These are phyloP conservation scores for Fomitopsis pinicola DNA, from an alignment of 1,284 basidiomycete species.

Conservation along the genomic window DNA sequence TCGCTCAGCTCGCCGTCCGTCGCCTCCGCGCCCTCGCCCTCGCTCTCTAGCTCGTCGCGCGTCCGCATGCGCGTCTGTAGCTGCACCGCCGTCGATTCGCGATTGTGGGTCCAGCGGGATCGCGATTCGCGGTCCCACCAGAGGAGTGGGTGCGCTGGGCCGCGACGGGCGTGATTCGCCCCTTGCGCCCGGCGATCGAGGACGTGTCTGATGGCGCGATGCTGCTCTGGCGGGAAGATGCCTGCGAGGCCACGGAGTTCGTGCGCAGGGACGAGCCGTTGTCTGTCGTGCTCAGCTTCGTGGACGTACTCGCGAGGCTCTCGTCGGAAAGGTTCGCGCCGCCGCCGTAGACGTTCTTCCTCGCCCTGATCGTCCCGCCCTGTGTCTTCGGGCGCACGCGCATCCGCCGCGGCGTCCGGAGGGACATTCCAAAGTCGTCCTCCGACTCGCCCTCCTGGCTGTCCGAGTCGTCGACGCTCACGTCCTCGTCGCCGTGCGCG, in stretches of 20 bases:
- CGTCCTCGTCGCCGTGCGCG: slow-evolving; percentile 21
- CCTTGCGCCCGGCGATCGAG: slow-evolving; percentile 23
- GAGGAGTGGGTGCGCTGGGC: not conserved
- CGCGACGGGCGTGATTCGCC: slow-evolving; percentile 8
- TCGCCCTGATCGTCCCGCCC: slow-evolving; percentile 17
- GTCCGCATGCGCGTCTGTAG: not conserved
- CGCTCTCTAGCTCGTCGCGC: not conserved
- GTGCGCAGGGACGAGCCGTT: slow-evolving; percentile 41
- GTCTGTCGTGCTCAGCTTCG: slow-evolving; percentile 42
- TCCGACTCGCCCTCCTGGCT: slow-evolving; percentile 44
- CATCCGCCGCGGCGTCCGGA: slow-evolving; percentile 50
- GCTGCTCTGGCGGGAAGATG: slow-evolving; percentile 7
- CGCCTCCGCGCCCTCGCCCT: not conserved
- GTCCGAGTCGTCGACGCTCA: slow-evolving; percentile 23
- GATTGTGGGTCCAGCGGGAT: not conserved
- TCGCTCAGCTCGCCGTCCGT: slow-evolving; percentile 4
- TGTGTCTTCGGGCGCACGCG: not conserved
- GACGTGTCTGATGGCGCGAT: slow-evolving; percentile 12
- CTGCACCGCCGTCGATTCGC: slow-evolving; percentile 1
- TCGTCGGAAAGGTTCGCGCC: slow-evolving; percentile 28
- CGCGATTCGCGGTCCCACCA: not conserved
- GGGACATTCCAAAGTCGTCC: slow-evolving; percentile 60
- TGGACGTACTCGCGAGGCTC: slow-evolving; percentile 33
- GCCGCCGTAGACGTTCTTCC: slow-evolving; percentile 8
- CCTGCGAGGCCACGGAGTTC: slow-evolving; percentile 37